Conservation (phyloP, 2,329 filamentous ascomycete species). For the Pestalotiopsis sp. region DNA sequence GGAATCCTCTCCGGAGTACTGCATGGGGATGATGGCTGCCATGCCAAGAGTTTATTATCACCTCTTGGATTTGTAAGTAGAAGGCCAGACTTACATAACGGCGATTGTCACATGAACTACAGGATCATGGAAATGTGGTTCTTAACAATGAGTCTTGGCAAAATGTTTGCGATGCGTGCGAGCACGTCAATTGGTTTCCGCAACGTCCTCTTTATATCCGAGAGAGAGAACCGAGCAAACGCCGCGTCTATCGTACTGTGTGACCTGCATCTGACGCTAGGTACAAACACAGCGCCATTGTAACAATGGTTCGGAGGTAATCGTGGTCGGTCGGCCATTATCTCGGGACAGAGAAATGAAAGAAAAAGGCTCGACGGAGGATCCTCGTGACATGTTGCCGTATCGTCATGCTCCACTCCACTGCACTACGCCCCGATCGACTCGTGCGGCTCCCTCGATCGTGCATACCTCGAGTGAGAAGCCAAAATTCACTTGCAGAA, state of each 20-base stretch:
- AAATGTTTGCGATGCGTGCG: not conserved
- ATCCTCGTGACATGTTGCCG: not conserved
- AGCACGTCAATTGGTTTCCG: not conserved
- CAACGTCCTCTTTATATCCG: not conserved
- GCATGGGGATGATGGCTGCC: no score
- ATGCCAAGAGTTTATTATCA: no score
- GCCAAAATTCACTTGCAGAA: not conserved
- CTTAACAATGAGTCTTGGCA: not conserved
- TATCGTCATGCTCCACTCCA: not conserved
- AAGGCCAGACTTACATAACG: no score
- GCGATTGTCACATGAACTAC: no score
- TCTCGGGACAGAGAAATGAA: not conserved
- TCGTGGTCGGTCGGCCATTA: not conserved
- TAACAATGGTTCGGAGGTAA: not conserved
- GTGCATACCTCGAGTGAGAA: not conserved
- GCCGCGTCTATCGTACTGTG: not conserved
- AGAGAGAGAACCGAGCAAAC: not conserved
- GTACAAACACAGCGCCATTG: not conserved
- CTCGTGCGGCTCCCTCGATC: not conserved
- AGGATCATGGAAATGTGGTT: no score
- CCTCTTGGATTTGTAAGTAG: no score
- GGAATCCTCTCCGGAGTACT: no score
- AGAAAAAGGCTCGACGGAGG: not conserved
- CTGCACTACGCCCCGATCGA: not conserved
- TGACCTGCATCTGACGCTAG: not conserved